Evolutionary conservation across 2,329 filamentous ascomycete species (phyloP).

Genomic region (Drechslerella stenobrocha): DNA sequence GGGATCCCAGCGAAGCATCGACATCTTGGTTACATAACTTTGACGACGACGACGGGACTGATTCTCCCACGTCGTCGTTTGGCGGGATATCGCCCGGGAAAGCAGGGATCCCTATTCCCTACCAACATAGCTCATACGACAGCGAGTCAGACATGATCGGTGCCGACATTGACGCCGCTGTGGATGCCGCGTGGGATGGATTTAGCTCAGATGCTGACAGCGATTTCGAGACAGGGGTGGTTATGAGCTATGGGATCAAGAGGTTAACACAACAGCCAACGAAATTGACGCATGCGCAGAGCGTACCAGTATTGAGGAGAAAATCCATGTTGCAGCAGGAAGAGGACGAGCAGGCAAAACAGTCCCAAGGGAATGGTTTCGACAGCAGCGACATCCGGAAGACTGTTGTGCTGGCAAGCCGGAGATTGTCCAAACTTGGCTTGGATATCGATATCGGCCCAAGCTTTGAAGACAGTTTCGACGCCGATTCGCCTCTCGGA

Average conservation of each 20-base stretch:
- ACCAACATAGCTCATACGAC: constrained; percentile 44
- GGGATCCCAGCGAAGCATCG: constrained; percentile 68
- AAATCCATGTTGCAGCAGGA: constrained; percentile 56
- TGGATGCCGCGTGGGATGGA: constrained; percentile 94
- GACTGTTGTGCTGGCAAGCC: constrained; percentile 43
- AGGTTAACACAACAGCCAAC: constrained; percentile 31
- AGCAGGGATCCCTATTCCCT: constrained; percentile 46
- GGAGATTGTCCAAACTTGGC: constrained; percentile 35
- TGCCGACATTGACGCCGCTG: constrained; percentile 88
- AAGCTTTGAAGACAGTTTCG: constrained; percentile 44
- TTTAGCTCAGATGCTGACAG: constrained; percentile 59
- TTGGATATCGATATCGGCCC: constrained; percentile 46
- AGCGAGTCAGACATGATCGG: constrained; percentile 58
- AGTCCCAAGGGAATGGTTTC: constrained; percentile 24
- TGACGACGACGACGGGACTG: constrained; percentile 82
- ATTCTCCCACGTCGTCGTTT: constrained; percentile 73
- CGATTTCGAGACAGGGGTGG: constrained; percentile 59
- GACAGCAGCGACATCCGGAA: constrained; percentile 28
- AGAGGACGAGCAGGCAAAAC: constrained; percentile 53
- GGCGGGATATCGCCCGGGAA: constrained; percentile 55
- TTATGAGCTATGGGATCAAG: constrained; percentile 52
- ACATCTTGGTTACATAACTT: constrained; percentile 95
- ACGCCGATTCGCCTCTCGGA: constrained; percentile 21
- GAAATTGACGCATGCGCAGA: constrained; percentile 45
- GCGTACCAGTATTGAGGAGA: constrained; percentile 52